phyloP scores from a whole-genome alignment of 78 protist species.

The Anaeramoeba flamelloides region DNA sequence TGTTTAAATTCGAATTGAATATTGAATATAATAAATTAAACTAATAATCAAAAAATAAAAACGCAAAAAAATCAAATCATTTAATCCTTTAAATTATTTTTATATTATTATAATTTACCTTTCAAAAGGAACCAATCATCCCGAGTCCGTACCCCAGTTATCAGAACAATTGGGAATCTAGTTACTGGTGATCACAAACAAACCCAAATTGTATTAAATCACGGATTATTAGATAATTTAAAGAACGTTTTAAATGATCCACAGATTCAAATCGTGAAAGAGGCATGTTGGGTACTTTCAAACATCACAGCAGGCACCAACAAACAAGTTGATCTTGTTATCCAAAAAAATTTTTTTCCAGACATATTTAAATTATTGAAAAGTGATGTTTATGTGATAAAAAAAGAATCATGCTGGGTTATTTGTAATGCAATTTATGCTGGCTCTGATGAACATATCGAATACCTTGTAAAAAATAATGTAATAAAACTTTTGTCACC shows the following conservation, averaged over 20 bases:
- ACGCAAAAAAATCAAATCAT: too few relatives aligned
- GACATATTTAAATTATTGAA: constrained; percentile 38
- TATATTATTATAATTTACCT: too few relatives aligned
- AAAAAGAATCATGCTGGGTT: constrained; percentile 93
- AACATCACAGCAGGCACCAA: constrained; percentile 87
- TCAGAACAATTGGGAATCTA: constrained; percentile 85
- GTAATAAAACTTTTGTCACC: too few relatives aligned
- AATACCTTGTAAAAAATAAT: too few relatives aligned
- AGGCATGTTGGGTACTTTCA: constrained; percentile 91
- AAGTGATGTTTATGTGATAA: constrained; percentile 50
- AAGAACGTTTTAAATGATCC: too few relatives aligned
- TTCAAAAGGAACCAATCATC: too few relatives aligned
- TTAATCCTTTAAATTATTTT: too few relatives aligned
- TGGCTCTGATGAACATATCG: constrained; percentile 62
- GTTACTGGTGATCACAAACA: constrained; percentile 88
- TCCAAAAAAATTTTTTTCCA: constrained; percentile 56
- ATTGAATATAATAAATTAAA: too few relatives aligned
- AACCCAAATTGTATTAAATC: constrained; percentile 74
- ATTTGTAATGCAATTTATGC: constrained; percentile 75
- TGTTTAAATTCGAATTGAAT: too few relatives aligned
- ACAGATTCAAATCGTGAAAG: too few relatives aligned
- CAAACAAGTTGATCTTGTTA: constrained; percentile 72
- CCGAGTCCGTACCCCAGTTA: constrained; percentile 82
- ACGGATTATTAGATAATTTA: constrained; percentile 40
- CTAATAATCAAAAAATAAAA: too few relatives aligned